Evolutionary conservation across 2,329 filamentous ascomycete genomes (phyloP), one percentile per base, ranked within the genome.

Genomic region (Alternaria sp.): DNA sequence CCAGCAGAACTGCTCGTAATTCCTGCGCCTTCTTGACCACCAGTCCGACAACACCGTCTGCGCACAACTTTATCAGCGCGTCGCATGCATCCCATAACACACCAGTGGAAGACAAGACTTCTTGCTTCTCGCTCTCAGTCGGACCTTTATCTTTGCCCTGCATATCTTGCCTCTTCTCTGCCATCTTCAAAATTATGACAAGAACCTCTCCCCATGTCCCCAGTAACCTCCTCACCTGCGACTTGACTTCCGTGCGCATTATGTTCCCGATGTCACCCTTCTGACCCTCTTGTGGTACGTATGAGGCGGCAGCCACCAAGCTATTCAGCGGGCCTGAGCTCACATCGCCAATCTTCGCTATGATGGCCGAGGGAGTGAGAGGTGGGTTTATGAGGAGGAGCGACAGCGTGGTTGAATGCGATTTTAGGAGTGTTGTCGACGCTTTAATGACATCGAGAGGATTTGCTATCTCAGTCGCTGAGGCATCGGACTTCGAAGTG

Each of bases 81-180:
- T 97, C 94, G 71, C 94, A 97, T 7, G 89, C 86, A 56, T 91
- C 87, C 94, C 94, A 97, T 2, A 97, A 81, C 5, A 93, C 84
- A 11, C 92, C 93, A 0, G 93, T 95, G 2, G 87, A 83, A 6
- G 87, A 85, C 54, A 89, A 81, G 64, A 78, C 84, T 68, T 82
- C 85, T 78, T 76, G 79, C 36, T 67, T 74, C 63, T 75, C 70
- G 34, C 51, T 53, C 54, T 74, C 70, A 1, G 64, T 65, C 16
- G 70, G 63, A 4, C 69, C 69, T 30, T 63, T 59, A 59, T 74
- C 63, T 50, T 48, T 59, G 43, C 4, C 57, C 20, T 63, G 50
- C 1, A 16, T 22, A 1, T 20, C 30, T 84, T 81, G 34, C 80
- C 81, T 12, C 82, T 79, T 0, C 62, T 86, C 84, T 3, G 89